These are phyloP conservation scores for Trypanosoma melophagium DNA, from an alignment of 208 protist species.

Conservation along the genomic window DNA sequence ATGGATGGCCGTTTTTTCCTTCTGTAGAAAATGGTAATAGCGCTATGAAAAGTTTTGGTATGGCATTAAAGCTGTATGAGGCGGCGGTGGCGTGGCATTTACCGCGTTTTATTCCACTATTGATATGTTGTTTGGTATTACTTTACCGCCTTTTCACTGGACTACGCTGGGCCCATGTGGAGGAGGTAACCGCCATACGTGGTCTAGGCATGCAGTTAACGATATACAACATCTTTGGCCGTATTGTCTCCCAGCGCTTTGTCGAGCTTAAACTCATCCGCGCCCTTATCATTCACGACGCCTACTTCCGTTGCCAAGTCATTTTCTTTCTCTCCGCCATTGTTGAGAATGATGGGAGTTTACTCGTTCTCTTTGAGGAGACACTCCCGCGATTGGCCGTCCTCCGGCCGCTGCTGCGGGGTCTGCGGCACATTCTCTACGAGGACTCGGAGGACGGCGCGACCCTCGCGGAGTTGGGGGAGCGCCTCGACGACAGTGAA, in stretches of 20 bases:
- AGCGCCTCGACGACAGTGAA: constrained; percentile 2
- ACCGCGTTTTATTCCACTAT: constrained; percentile 4
- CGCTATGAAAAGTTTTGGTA: neutral
- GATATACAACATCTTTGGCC: constrained; percentile 66
- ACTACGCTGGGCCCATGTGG: constrained; percentile 45
- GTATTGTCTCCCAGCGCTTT: constrained; percentile 44
- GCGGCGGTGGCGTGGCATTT: neutral
- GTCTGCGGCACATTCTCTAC: constrained; percentile 72
- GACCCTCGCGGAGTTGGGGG: constrained; percentile 48
- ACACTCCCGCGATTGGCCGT: constrained; percentile 75
- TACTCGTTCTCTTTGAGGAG: constrained; percentile 72
- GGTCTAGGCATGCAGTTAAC: constrained; percentile 80
- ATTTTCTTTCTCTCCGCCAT: constrained; percentile 84
- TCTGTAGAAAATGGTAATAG: neutral
- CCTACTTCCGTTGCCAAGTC: constrained; percentile 75
- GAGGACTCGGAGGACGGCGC: constrained; percentile 62
- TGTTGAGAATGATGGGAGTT: constrained; percentile 57
- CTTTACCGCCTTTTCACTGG: constrained; percentile 37
- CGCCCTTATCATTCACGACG: constrained; percentile 78
- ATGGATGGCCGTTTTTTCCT: neutral
- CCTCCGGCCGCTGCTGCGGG: constrained; percentile 63
- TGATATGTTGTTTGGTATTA: constrained; percentile 35
- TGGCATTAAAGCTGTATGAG: neutral
- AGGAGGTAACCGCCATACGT: constrained; percentile 76
- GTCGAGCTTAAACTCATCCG: constrained; percentile 70